Base-by-base conservation (phyloP, 345 rosid genomes). In the Anastatica hierochuntica region DNA sequence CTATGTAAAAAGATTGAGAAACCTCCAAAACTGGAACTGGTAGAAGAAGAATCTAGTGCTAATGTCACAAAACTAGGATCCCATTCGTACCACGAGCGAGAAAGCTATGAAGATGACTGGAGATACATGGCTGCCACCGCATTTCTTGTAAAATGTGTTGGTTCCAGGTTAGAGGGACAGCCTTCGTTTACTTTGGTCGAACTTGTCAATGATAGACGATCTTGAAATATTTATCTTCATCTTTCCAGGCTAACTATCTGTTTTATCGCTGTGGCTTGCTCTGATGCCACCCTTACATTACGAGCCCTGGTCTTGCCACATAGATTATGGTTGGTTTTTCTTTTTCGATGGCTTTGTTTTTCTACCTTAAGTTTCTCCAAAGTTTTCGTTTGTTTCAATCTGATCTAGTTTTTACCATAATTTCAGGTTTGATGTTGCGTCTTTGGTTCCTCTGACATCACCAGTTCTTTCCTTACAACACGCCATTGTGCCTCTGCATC, bases 91-190 rank as follows among this genome's bases (percentile, higher is more conserved):
- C 53, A 39, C 49, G 71, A 15, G 67, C 62, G 51, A 39, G 78
- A 74, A 64, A 79, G 60, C 30, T 60, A 45, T 63, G 94, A 84
- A 73, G 95, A 88, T 72, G 98, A 88, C 67, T 88, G 94, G 94
- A 83, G 98, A 85, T 83, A 84, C 76, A 76, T 92, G 43, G 90
- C 96, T 16, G 84, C 90, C 58, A 88, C 96, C 41, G 83, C 95
- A 26, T 92, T 92, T 79, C 85, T 85, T 54, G 94, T 85, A 43
- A 88, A 72, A 74, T 58, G 67, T 69, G 47, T 68, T 60, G 81
- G 84, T 65, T 88, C 94, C 70, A 79, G 90, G 96, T 84, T 35
- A 70, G 78, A 66, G 42, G 31, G 41, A 36, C 8, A 45, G 12
- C 23, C 15, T 47, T 60, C 18, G 0, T 21, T 23, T 40, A 12